These are phyloP conservation scores for Irpex sp. DNA, from an alignment of 1,284 basidiomycete species.

Conservation along the genomic window DNA sequence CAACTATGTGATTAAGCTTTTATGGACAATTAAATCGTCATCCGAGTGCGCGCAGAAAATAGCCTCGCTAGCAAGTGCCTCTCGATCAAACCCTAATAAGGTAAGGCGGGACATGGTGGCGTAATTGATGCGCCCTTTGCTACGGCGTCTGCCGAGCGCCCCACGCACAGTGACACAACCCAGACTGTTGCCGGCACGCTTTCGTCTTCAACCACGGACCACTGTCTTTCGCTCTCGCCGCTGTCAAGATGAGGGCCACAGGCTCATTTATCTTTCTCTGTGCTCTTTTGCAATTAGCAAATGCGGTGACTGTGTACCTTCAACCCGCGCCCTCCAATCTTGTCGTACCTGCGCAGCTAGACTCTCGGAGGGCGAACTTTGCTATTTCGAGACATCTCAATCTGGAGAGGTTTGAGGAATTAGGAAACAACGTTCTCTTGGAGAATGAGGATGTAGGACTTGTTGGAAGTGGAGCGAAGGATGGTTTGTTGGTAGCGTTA, in stretches of 20 bases:
- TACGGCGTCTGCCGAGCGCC: not conserved
- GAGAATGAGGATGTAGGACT: conserved; percentile 37
- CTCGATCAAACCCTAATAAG: too few species aligned
- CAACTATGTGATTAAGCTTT: too few species aligned
- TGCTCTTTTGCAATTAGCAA: conserved; percentile 21
- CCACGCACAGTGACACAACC: not conserved
- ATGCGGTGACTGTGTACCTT: conserved; percentile 51
- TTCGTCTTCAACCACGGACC: not conserved
- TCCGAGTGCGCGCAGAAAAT: too few species aligned
- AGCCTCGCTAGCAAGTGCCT: too few species aligned
- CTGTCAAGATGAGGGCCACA: not conserved
- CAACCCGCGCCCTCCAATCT: conserved; percentile 30
- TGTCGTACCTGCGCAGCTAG: conserved; percentile 35
- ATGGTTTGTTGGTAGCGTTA: conserved; percentile 52
- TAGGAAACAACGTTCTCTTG: conserved; percentile 27
- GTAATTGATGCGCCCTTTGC: not conserved
- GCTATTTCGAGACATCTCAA: conserved; percentile 65
- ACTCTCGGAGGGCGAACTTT: conserved; percentile 51
- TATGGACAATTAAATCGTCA: too few species aligned
- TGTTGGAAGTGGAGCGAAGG: conserved; percentile 51
- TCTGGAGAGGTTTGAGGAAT: conserved; percentile 59
- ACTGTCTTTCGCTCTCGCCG: not conserved
- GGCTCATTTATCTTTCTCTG: conserved; percentile 25
- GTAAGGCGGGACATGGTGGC: not conserved
- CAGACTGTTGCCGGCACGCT: not conserved